Percentiles rank a stretch among this genome's conserved stretches.
Conservation (phyloP, 2,329 filamentous ascomycete genomes). For the Fusarium albidum region DNA sequence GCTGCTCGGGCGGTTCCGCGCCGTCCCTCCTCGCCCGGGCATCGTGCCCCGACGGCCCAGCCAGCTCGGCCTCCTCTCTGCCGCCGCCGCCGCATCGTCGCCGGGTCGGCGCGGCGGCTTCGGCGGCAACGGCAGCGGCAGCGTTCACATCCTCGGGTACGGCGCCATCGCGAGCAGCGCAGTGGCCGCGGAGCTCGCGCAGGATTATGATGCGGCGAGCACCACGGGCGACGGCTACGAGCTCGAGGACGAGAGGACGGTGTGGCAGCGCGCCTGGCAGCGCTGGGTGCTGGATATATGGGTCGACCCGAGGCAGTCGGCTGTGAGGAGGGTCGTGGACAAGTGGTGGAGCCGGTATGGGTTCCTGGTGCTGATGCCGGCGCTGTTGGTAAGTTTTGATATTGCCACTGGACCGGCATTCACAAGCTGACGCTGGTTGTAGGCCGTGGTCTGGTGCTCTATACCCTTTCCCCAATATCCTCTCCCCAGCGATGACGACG, state of each 20-base stretch:
- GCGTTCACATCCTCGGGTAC: constrained; percentile 63
- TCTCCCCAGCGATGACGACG: constrained; percentile 55
- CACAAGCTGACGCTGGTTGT: constrained; percentile 1
- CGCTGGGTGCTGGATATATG: constrained; percentile 61
- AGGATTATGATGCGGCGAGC: constrained; percentile 38
- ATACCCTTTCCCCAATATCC: constrained; percentile 71
- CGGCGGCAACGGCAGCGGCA: constrained; percentile 52
- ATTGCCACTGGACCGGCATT: background rate
- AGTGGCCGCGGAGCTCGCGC: constrained; percentile 53
- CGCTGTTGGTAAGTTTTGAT: constrained; percentile 60
- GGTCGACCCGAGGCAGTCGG: constrained; percentile 66
- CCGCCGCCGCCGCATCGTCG: too few species aligned
- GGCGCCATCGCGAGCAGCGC: constrained; percentile 51
- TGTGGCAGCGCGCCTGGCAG: constrained; percentile 47
- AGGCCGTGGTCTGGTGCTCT: constrained; percentile 72
- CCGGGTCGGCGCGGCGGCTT: background rate
- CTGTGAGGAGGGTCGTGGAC: constrained; percentile 66
- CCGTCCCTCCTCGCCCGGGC: constrained; percentile 59
- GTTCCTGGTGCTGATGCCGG: constrained; percentile 68
- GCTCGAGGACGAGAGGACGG: constrained; percentile 46
- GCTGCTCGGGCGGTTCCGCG: constrained; percentile 71
- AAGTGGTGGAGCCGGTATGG: constrained; percentile 71
- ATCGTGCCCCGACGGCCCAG: constrained; percentile 41
- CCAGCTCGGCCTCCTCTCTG: constrained; percentile 52
- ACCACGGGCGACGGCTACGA: constrained; percentile 38